Percentiles rank a stretch among this genome's conserved stretches.
These are phyloP conservation scores for Hyphopichia buzzinii DNA, from an alignment of 1,139 yeast species.

Conservation along the genomic window DNA sequence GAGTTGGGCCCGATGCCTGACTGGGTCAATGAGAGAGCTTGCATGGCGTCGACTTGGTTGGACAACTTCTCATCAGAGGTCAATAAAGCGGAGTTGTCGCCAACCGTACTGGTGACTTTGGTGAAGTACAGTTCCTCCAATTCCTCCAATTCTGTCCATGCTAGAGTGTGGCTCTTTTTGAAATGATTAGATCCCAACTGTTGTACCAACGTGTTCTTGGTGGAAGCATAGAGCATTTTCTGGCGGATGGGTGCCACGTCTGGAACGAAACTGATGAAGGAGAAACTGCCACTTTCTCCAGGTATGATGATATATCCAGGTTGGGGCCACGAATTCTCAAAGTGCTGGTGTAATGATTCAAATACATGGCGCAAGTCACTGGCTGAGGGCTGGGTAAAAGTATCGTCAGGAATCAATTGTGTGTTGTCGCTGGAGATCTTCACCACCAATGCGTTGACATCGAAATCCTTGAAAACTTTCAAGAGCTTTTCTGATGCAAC, in stretches of 20 bases:
- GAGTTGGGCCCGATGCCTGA: slow-evolving; percentile 10
- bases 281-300: slow-evolving; percentile 17
- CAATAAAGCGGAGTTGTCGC: slow-evolving; percentile 43
- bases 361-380: slow-evolving; percentile 36
- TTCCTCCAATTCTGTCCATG: slow-evolving; percentile 62
- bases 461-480: slow-evolving; percentile 24
- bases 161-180: slow-evolving; percentile 46
- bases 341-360: slow-evolving; percentile 27
- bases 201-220: slow-evolving; percentile 71
- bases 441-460: slow-evolving; percentile 31
- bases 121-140: slow-evolving; percentile 23
- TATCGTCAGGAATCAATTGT: slow-evolving; percentile 39
- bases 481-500: slow-evolving; percentile 47
- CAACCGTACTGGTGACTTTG: slow-evolving; percentile 23
- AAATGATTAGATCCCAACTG: slow-evolving; percentile 69
- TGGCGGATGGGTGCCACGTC: slow-evolving; percentile 78
- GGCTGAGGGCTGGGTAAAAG: slow-evolving; percentile 25
- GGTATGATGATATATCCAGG: slow-evolving; percentile 61
- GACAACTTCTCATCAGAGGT: slow-evolving; percentile 62
- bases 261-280: slow-evolving; percentile 83
- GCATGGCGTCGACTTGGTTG: slow-evolving; percentile 42
- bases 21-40: slow-evolving; percentile 27
- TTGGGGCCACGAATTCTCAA: slow-evolving; percentile 38
- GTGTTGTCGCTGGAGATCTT: slow-evolving; percentile 47
- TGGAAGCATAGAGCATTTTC: slow-evolving; percentile 93